phyloP scores from a whole-genome alignment of 768 basidiomycete genomes.

The Leucocoprinus leucothites region DNA sequence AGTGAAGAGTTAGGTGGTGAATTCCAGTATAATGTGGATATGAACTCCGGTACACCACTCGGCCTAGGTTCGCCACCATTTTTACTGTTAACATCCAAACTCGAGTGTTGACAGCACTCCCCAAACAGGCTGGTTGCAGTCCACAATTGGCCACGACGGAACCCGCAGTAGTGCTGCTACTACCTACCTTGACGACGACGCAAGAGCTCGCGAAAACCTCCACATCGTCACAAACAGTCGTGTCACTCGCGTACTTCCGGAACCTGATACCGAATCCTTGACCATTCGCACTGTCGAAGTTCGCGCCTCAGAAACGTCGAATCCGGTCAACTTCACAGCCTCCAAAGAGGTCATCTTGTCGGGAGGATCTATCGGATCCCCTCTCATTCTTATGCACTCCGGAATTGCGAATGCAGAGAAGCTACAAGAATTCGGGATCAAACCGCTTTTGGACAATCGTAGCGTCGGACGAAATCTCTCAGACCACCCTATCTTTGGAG shows the following conservation, averaged over 20 bases:
- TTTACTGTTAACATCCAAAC: no score
- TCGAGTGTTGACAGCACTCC: no score
- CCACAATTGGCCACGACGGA: slow-evolving; percentile 14
- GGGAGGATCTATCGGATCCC: slow-evolving; percentile 12
- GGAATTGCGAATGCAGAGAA: slow-evolving; percentile 14
- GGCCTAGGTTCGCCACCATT: slow-evolving; percentile 2
- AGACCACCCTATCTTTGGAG: slow-evolving; percentile 19
- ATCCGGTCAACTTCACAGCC: slow-evolving; percentile 6
- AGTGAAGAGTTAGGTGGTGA: slow-evolving; percentile 11
- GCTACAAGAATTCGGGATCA: slow-evolving; percentile 16
- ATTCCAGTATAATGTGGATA: slow-evolving; percentile 13
- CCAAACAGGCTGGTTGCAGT: slow-evolving; percentile 8
- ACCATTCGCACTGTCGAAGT: slow-evolving; percentile 12
- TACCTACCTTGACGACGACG: slow-evolving; percentile 4
- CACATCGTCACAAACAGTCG: slow-evolving; percentile 9
- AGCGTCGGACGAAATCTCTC: slow-evolving; percentile 26
- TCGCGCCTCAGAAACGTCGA: background rate
- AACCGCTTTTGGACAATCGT: slow-evolving; percentile 22
- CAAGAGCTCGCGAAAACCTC: slow-evolving; percentile 5
- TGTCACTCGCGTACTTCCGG: slow-evolving; percentile 9
- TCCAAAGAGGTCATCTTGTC: slow-evolving; percentile 14
- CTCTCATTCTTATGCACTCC: slow-evolving; percentile 16
- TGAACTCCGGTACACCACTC: slow-evolving; percentile 10
- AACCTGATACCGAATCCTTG: background rate
- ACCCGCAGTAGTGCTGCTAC: slow-evolving; percentile 13